Base-by-base conservation (phyloP, 352 stramenopile genomes). In the Phytopythium oedochilum region DNA sequence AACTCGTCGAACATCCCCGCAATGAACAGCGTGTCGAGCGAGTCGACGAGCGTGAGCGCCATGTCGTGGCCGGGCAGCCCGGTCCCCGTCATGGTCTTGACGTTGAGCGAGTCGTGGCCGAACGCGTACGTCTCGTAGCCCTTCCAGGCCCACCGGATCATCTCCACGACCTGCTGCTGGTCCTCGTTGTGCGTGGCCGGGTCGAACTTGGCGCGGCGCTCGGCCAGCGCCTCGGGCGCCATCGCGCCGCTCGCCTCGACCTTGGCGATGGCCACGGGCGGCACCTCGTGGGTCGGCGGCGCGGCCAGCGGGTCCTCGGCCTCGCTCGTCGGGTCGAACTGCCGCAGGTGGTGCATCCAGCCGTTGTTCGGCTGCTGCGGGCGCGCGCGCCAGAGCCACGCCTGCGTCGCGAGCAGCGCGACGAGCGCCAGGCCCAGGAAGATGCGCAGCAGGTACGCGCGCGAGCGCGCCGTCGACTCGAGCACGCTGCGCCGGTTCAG, bases 1-100 rank as follows among this genome's bases (percentile, higher is more conserved):
- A 90, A 93, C 60, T 90, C 76, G 6, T 88, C 80, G 51, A 89
- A 86, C 68, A 93, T 79, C 20, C 83, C 83, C 36, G 88, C 57
- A 25, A 93, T 29, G 44, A 83, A 91, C 2, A 93, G 65, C 48
- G 83, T 91, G 52, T 93, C 83, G 28, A 93, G 67, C 40, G 83
- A 83, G 48, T 93, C 80, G 18, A 91, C 78, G 23, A 93, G 70
- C 26, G 82, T 90, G 52, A 90, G 74, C 10, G 82, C 82, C 73
- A 90, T 86, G 60, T 92, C 82, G 60, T 88, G 79, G 31, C 65
- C 63, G 1, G 71, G 71, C 45, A 88, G 52, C 0, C 82, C 78
- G 3, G 68, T 80, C 28, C 78, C 74, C 18, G 63, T 73, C 64
- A 88, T 84, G 12, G 61, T 71, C 43, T 71, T 66, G 25, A 90